Conservation (phyloP, 1,284 basidiomycete species). For the Ganoderma multipileum region DNA sequence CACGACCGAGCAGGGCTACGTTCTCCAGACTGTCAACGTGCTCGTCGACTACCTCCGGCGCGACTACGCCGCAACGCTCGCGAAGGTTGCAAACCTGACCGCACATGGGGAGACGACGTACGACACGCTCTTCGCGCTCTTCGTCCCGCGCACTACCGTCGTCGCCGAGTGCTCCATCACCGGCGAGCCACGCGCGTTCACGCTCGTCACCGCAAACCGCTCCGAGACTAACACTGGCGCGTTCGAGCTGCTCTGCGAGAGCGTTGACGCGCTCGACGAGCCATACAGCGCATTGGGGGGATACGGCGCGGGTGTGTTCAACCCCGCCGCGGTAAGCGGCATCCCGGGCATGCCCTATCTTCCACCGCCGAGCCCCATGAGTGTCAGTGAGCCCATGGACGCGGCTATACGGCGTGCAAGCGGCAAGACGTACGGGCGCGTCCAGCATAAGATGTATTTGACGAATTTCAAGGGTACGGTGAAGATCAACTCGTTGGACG, state of each 20-base stretch:
- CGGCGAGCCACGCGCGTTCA: conserved; percentile 54
- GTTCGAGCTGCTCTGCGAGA: conserved; percentile 53
- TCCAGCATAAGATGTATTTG: conserved; percentile 48
- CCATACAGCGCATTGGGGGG: neutral
- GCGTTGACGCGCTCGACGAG: conserved; percentile 54
- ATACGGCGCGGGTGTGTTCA: conserved; percentile 9
- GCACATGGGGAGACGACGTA: conserved; percentile 62
- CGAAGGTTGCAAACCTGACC: conserved; percentile 51
- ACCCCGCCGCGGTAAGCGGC: conserved; percentile 4
- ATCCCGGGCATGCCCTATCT: neutral
- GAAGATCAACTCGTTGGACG: conserved; percentile 55
- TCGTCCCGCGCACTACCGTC: conserved; percentile 56
- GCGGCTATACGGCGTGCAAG: conserved; percentile 18
- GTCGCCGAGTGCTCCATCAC: conserved; percentile 57
- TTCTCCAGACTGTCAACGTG: conserved; percentile 49
- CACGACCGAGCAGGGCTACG: conserved; percentile 46
- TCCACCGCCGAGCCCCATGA: neutral
- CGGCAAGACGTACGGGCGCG: conserved; percentile 43
- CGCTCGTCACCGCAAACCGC: conserved; percentile 46
- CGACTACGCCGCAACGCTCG: conserved; percentile 55
- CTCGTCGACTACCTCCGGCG: conserved; percentile 53
- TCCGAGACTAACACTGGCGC: conserved; percentile 35
- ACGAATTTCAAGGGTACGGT: conserved; percentile 52
- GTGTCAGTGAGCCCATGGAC: neutral
- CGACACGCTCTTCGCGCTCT: conserved; percentile 57